These are phyloP conservation scores for Pulveroboletus sp. DNA, from an alignment of 768 basidiomycete genomes.

Conservation along the genomic window DNA sequence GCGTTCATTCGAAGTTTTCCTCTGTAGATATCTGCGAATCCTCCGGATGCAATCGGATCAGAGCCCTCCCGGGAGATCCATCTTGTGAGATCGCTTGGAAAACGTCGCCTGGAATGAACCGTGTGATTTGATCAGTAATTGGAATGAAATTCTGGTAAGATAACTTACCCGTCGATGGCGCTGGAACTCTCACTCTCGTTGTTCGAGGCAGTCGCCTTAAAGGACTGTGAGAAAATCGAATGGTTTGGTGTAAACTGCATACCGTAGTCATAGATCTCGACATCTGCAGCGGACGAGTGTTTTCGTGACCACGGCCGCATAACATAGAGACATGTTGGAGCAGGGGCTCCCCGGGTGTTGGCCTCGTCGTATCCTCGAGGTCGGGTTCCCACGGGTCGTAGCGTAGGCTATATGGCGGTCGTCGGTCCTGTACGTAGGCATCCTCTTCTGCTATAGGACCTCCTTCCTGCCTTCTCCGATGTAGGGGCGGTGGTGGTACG, in stretches of 20 bases:
- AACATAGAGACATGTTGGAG: constrained; percentile 3
- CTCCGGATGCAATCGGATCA: neutral
- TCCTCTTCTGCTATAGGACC: too few species aligned
- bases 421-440: too few species aligned
- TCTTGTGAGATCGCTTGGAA: neutral
- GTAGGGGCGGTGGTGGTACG: neutral
- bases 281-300: neutral
- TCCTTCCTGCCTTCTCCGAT: too few species aligned
- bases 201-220: too few species aligned
- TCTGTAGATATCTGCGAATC: constrained; percentile 1
- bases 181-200: too few species aligned
- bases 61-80: neutral
- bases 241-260: too few species aligned
- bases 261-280: too few species aligned
- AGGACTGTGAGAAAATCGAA: too few species aligned
- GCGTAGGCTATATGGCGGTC: too few species aligned
- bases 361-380: too few species aligned
- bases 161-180: neutral
- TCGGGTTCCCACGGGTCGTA: too few species aligned
- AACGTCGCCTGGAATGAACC: neutral
- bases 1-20: neutral
- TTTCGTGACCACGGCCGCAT: constrained; percentile 10
- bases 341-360: too few species aligned
- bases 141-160: neutral
- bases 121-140: neutral